phyloP scores from a whole-genome alignment of 352 stramenopile species.

The Phytopythium kandeliae region DNA sequence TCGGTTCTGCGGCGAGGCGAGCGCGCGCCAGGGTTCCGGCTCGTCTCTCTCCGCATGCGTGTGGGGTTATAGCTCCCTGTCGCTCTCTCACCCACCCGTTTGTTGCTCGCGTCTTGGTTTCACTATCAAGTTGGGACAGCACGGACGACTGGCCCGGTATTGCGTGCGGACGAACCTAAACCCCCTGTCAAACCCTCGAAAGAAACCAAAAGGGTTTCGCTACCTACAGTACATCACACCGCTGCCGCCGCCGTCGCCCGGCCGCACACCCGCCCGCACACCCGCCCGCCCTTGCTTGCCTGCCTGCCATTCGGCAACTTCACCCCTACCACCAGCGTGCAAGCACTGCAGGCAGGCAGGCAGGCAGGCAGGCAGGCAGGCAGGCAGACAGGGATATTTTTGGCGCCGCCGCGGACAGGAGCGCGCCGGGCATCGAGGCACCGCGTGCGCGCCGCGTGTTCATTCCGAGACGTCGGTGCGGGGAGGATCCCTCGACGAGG shows the following conservation, averaged over 20 bases:
- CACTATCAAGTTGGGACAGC: conserved; percentile 3
- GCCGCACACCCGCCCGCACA: background rate
- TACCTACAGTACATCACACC: no score
- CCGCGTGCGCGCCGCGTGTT: background rate
- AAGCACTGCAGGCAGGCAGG: no score
- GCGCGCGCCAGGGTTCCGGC: background rate
- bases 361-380: no score
- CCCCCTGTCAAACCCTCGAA: conserved; percentile 5
- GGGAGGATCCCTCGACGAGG: no score
- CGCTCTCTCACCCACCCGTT: conserved; percentile 2
- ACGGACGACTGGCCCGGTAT: background rate
- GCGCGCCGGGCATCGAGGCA: background rate
- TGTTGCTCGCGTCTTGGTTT: background rate
- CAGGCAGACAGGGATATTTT: no score
- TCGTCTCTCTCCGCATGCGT: background rate
- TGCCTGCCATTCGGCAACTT: conserved; percentile 8
- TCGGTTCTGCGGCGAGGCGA: background rate
- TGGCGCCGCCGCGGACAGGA: background rate
- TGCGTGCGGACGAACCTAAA: conserved; percentile 7
- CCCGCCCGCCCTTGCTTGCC: no score
- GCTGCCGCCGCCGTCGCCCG: no score
- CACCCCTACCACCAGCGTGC: conserved; percentile 5
- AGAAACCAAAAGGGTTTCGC: background rate
- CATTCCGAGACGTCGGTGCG: conserved; percentile 2
- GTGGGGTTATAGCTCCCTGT: no score